Evolutionary conservation across 2,329 filamentous ascomycete species (phyloP), one percentile per base, ranked within the genome.

Genomic region (Didymella arachidicola): DNA sequence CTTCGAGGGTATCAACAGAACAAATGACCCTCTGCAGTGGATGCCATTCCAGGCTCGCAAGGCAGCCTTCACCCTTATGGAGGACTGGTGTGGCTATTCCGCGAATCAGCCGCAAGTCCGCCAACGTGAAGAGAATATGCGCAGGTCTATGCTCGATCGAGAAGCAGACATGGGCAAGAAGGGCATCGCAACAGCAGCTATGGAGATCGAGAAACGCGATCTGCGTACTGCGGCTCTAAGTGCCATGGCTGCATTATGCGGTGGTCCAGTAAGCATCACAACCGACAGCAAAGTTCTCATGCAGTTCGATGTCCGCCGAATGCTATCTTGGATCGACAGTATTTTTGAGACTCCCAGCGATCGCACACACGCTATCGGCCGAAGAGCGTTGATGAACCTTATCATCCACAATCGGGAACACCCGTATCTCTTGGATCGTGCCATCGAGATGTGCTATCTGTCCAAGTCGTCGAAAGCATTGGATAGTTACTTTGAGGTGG

Each of bases 21-120:
- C 92, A 0, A 88, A 88, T 61, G 92, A 97, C 60, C 90, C 93
- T 1, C 89, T 92, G 4, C 86, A 92, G 30, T 99, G 95, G 94
- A 95, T 99, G 87, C 93, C 95, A 0, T 99, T 99, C 71, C 95
- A 99, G 75, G 92, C 93, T 12, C 85, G 96, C 39, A 97, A 97
- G 74, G 97, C 95, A 5, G 91, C 94, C 0, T 99, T 99, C 72
- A 89, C 93, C 0, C 80, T 99, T 46, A 98, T 99, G 93, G 95
- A 99, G 77, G 94, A 98, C 65, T 99, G 96, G 96, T 99, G 95
- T 74, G 95, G 95, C 2, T 97, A 96, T 75, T 97, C 93, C 7
- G 92, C 93, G 0, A 97, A 97, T 64, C 92, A 96, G 73, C 83
- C 81, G 14, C 91, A 96, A 64, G 91, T 97, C 39, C 86, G 89